phyloP scores from a whole-genome alignment of 1,139 yeast genomes.

The Suzukiozyma palmioleophila region DNA sequence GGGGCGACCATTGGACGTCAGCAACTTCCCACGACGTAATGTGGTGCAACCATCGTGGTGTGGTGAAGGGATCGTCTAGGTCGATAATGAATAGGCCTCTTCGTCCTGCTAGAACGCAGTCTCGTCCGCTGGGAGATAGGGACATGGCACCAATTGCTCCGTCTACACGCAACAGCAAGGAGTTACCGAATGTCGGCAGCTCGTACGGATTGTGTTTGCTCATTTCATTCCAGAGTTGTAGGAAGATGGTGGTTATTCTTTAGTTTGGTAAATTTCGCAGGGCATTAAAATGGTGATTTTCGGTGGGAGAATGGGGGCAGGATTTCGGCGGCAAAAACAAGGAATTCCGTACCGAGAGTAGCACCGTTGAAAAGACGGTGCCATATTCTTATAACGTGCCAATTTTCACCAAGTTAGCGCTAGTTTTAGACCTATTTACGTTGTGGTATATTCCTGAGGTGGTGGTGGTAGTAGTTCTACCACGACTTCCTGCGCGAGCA shows the following conservation, averaged over 20 bases:
- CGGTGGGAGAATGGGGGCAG: constrained; percentile 7
- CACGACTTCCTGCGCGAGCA: no score
- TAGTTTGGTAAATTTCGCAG: neutral
- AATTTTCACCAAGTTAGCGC: no score
- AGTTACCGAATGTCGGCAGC: constrained; percentile 65
- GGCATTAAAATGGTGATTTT: constrained; percentile 4
- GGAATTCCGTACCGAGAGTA: no score
- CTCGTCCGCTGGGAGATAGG: constrained; percentile 87
- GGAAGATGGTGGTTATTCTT: no score
- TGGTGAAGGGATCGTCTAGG: constrained; percentile 89
- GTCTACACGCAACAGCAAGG: constrained; percentile 81
- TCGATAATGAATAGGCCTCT: constrained; percentile 87
- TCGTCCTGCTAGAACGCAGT: constrained; percentile 88
- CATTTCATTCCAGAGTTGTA: neutral
- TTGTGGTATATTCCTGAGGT: no score
- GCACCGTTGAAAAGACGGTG: no score
- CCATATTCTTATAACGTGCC: no score
- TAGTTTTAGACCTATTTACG: no score
- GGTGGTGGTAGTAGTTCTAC: no score
- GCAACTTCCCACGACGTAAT: constrained; percentile 98
- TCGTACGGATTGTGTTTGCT: constrained; percentile 21
- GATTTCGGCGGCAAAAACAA: neutral
- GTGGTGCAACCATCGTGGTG: constrained; percentile 92
- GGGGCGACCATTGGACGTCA: constrained; percentile 97
- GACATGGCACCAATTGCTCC: constrained; percentile 94